phyloP scores from a whole-genome alignment of 768 basidiomycete genomes.

The Pisolithus marmoratus region DNA sequence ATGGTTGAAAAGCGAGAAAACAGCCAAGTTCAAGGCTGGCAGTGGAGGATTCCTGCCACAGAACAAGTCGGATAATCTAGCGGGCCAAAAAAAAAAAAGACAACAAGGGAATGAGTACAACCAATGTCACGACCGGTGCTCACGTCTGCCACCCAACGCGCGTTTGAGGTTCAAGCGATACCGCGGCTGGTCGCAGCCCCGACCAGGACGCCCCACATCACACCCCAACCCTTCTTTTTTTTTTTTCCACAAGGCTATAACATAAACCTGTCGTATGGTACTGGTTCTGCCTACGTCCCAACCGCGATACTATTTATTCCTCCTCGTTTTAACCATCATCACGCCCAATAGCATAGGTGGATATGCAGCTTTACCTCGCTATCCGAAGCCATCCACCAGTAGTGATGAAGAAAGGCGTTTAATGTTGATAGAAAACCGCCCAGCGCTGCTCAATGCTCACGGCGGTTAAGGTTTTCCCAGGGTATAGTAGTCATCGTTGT shows the following conservation, averaged over 20 bases:
- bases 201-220: constrained; percentile 16
- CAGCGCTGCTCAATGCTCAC: no score
- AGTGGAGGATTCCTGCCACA: constrained; percentile 13
- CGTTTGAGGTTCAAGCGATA: constrained; percentile 18
- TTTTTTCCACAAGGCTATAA: constrained; percentile 15
- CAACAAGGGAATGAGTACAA: constrained; percentile 6
- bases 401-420: no score
- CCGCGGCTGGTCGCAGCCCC: constrained; percentile 9
- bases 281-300: no score
- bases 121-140: constrained; percentile 15
- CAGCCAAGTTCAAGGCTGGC: constrained; percentile 9
- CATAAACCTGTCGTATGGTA: no score
- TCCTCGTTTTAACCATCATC: no score
- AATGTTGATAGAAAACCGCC: no score
- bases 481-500: no score
- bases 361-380: no score
- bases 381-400: no score
- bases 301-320: no score
- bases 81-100: constrained; percentile 8
- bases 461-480: no score
- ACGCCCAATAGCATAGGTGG: no score
- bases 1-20: constrained; percentile 36
- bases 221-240: constrained; percentile 6
- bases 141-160: constrained; percentile 12
- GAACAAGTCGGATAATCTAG: constrained; percentile 10